Conservation (phyloP, 495 filamentous ascomycete genomes). For the Podospora didyma region DNA sequence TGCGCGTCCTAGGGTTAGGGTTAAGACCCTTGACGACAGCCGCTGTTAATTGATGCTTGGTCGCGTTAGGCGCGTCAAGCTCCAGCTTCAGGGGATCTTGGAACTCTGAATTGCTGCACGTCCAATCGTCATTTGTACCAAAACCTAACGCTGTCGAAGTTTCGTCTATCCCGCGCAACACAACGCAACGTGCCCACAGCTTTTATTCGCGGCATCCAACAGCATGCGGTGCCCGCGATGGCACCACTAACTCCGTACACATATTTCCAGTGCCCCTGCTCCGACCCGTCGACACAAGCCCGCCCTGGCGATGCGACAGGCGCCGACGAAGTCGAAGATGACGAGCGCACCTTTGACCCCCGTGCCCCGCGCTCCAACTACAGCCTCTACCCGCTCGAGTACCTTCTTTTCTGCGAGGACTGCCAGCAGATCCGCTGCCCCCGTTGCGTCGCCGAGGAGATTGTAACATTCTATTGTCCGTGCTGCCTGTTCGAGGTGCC, state of each 20-base stretch:
- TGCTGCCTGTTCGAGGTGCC: constrained; percentile 93
- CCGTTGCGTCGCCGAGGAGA: constrained; percentile 85
- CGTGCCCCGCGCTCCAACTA: constrained; percentile 78
- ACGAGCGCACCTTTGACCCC: constrained; percentile 82
- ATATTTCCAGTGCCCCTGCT: constrained; percentile 89
- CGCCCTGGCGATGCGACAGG: constrained; percentile 34
- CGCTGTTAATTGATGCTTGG: too few species aligned
- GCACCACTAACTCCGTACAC: constrained; percentile 79
- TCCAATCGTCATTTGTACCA: too few species aligned
- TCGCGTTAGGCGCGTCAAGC: too few species aligned
- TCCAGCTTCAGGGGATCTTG: too few species aligned
- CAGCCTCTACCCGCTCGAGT: constrained; percentile 88
- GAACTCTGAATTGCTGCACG: too few species aligned
- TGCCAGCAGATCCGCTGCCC: constrained; percentile 94
- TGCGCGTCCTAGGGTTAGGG: too few species aligned
- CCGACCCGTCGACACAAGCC: constrained; percentile 50
- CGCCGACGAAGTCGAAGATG: constrained; percentile 56
- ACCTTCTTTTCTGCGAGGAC: constrained; percentile 92
- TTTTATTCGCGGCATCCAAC: neutral
- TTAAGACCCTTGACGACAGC: too few species aligned
- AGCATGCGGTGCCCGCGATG: constrained; percentile 45
- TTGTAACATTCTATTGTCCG: constrained; percentile 92
- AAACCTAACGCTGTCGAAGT: too few species aligned
- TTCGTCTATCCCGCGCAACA: neutral
- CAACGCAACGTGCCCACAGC: neutral